Evolutionary conservation across 371 early-diverging fungal species (phyloP).

Genomic region (Coemansia sp.): DNA sequence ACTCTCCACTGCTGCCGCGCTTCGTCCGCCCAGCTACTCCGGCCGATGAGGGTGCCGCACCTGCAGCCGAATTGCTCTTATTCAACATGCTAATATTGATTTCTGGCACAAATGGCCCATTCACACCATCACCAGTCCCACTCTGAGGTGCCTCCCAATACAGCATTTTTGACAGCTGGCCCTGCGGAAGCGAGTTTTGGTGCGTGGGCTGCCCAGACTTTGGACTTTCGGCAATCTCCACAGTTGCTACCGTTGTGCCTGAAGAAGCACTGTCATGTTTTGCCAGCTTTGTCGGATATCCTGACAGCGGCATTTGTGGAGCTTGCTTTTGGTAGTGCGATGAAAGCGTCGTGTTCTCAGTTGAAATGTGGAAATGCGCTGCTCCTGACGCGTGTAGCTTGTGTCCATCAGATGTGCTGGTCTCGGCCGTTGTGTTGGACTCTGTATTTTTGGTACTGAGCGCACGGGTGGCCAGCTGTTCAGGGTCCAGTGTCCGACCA

Average conservation of each 20-base stretch:
- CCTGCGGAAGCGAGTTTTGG: conserved; percentile 8
- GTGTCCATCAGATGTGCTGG: background rate
- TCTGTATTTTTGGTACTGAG: conserved; percentile 6
- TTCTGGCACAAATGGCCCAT: conserved; percentile 6
- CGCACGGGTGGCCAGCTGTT: conserved; percentile 12
- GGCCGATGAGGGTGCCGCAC: background rate
- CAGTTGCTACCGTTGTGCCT: conserved; percentile 24
- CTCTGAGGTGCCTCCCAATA: conserved; percentile 13
- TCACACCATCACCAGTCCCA: background rate
- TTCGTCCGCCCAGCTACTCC: conserved; percentile 13
- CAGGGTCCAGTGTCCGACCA: conserved; percentile 40
- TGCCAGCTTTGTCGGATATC: conserved; percentile 3
- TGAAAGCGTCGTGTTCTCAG: conserved; percentile 15
- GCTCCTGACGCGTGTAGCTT: conserved; percentile 8
- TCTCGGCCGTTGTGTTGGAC: background rate
- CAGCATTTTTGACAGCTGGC: conserved; percentile 41
- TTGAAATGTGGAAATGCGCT: conserved; percentile 29
- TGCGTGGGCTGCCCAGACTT: conserved; percentile 3
- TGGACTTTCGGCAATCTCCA: conserved; percentile 30
- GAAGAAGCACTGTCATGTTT: conserved; percentile 37
- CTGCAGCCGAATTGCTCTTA: background rate
- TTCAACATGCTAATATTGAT: background rate
- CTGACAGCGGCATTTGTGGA: background rate
- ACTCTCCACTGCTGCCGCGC: conserved; percentile 35
- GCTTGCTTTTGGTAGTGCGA: conserved; percentile 7